A percentile compares a stretch with the other conserved stretches of the same genome.
Evolutionary conservation across 192 early-diverging fungal species (phyloP).

Genomic region (Coemansia sp.): DNA sequence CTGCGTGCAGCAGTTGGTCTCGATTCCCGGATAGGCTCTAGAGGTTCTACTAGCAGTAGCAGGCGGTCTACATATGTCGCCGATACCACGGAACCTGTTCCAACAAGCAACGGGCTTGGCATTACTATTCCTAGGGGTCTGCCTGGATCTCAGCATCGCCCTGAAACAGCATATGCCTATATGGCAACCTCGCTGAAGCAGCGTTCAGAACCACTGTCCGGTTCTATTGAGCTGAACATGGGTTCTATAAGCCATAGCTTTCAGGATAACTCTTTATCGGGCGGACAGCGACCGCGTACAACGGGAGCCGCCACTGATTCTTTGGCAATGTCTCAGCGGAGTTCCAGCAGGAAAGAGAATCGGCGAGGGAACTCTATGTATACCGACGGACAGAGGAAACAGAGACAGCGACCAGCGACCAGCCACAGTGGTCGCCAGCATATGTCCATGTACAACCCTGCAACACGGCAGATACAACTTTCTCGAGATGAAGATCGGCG

Average conservation of each 20-base stretch:
- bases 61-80: constrained; percentile 20
- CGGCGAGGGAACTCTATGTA: neutral
- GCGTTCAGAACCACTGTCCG: neutral
- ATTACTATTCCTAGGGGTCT: constrained; percentile 15
- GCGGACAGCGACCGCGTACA: neutral
- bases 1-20: constrained; percentile 50
- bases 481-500: constrained; percentile 47
- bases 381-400: neutral
- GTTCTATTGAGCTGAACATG: neutral
- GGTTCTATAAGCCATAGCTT: neutral
- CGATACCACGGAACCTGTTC: neutral
- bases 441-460: constrained; percentile 37
- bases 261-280: neutral
- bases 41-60: neutral
- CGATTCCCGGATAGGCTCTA: neutral
- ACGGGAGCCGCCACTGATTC: neutral
- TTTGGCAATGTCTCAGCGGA: neutral
- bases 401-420: constrained; percentile 4
- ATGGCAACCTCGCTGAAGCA: neutral
- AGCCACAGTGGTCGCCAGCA: constrained; percentile 13
- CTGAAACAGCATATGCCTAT: neutral
- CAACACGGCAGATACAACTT: constrained; percentile 25
- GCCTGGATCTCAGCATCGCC: neutral
- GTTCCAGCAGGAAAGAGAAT: neutral
- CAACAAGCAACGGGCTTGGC: constrained; percentile 27